Evolutionary conservation across 306 rosid species (phyloP), one percentile per base, ranked within the genome.

Genomic region (Trichosanthes truncata): DNA sequence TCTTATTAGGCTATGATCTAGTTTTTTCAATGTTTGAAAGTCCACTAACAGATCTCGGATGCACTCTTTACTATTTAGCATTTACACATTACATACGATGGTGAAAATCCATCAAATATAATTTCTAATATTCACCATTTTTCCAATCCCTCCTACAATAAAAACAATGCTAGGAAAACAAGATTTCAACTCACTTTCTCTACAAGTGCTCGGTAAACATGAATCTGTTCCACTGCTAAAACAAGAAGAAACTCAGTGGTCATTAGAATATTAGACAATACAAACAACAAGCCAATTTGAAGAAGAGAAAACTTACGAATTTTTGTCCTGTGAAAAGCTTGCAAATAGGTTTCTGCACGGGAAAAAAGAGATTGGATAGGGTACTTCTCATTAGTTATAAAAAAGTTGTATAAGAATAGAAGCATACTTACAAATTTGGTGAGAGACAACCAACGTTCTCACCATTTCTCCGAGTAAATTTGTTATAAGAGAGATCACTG

Each of bases 291-390:
- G 21, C 20, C 20, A 10, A 63, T 45, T 29, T 7, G 33, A 23
- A 45, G n/a, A 74, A 48, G 53, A 74, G 25, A 26, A 61, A 76
- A 89, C 96, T 85, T 84, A 91, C 93, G 82, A 85, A 41, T 20
- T 84, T 65, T 84, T 86, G 10, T 65, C 83, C 2, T 11, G 55
- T 41, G 80, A 59, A 38, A 89, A 90, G 83, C 84, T 78, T 17
- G 88, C 88, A 85, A 89, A 91, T 75, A 91, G 63, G 84, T 87
- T 86, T 81, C 93, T 91, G 85, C 33, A 73, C 71, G 57, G 38
- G 35, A 51, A 52, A 17, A 29, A 51, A 4, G 14, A 31, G 23
- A 15, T 33, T 25, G 73, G 43, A 18, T 6, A 29, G 26, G 1
- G 53, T 4, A 13, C 20, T 53, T 33, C 25, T 55, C 74, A 65